Conservation (phyloP, 306 rosid genomes). For the Quercus dentata region DNA sequence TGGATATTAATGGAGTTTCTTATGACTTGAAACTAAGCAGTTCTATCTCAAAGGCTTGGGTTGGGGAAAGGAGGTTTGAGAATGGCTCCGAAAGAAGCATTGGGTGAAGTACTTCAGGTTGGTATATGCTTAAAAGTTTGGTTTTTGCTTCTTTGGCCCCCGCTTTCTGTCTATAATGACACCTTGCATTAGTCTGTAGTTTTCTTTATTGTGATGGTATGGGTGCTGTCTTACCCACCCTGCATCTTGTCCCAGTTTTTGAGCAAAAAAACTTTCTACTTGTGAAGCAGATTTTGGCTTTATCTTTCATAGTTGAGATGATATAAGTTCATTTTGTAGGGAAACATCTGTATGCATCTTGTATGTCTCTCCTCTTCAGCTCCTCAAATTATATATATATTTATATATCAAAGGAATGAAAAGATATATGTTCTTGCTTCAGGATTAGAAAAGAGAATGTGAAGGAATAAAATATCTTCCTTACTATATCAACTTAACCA, state of each 20-base stretch:
- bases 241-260: neutral
- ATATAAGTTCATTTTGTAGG: neutral
- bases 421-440: no score
- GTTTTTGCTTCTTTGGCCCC: neutral
- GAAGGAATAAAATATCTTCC: no score
- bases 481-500: no score
- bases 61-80: conserved; percentile 96
- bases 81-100: conserved; percentile 98
- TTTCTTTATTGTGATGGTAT: neutral
- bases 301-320: neutral
- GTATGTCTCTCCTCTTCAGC: neutral
- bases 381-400: no score
- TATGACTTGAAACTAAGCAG: conserved; percentile 56
- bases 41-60: conserved; percentile 87
- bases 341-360: neutral
- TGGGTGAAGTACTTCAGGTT: conserved; percentile 89
- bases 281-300: neutral
- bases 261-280: neutral
- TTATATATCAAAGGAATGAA: no score
- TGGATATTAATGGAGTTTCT: conserved; percentile 16
- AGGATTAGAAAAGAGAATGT: no score
- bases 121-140: conserved; percentile 6
- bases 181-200: neutral
- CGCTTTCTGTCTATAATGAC: neutral
- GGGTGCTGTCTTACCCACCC: neutral